These are phyloP conservation scores for Nymphaea thermarum DNA, from an alignment of 164 flowering plant species.

Conservation along the genomic window DNA sequence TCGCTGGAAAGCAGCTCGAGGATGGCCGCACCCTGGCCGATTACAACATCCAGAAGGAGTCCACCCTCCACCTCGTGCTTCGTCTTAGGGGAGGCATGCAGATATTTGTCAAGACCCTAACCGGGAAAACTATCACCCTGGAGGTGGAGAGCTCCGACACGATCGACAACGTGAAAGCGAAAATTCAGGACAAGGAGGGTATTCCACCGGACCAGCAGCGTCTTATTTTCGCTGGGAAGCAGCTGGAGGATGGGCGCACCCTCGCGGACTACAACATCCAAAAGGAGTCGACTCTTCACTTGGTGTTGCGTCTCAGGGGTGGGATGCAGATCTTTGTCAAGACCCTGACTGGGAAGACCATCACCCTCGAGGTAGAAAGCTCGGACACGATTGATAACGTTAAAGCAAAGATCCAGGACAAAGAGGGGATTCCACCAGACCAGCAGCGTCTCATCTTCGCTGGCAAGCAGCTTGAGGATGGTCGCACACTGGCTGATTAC, in stretches of 20 bases:
- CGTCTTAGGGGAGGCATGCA: slow-evolving; percentile 10
- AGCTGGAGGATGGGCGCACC: slow-evolving; percentile 11
- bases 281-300: slow-evolving; percentile 14
- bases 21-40: slow-evolving; percentile 10
- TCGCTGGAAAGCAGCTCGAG: slow-evolving; percentile 10
- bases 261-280: slow-evolving; percentile 9
- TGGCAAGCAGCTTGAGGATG: neutral
- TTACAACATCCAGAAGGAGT: slow-evolving; percentile 11
- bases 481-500: neutral
- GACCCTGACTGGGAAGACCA: slow-evolving; percentile 4
- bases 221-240: slow-evolving; percentile 10
- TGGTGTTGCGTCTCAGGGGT: slow-evolving; percentile 9
- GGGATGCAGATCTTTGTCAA: slow-evolving; percentile 12
- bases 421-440: neutral
- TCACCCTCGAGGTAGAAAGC: neutral
- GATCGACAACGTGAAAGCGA: slow-evolving; percentile 13
- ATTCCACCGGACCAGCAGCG: slow-evolving; percentile 15
- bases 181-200: slow-evolving; percentile 14
- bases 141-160: slow-evolving; percentile 15
- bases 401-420: neutral
- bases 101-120: slow-evolving; percentile 12
- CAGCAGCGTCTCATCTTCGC: neutral
- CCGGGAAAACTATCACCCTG: slow-evolving; percentile 14
- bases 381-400: neutral
- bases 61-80: slow-evolving; percentile 10